phyloP scores from a whole-genome alignment of 2,329 filamentous ascomycete species.

The Hirsutella thompsonii region DNA sequence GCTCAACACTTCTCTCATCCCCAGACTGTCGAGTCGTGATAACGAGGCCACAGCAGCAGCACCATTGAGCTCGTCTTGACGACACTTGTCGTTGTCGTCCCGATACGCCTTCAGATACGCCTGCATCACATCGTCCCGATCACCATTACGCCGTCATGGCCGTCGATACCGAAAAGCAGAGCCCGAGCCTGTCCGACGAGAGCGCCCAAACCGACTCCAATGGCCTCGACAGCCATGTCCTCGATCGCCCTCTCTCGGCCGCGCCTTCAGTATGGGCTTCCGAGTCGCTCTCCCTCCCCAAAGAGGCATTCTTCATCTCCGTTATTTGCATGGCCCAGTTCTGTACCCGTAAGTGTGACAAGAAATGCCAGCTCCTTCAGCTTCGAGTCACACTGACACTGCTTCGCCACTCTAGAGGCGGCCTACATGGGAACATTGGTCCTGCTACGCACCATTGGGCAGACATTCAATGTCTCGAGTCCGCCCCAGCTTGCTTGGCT shows the following conservation, averaged over 20 bases:
- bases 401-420: conserved; percentile 18
- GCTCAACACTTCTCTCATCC: too few species aligned
- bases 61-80: too few species aligned
- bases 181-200: too few species aligned
- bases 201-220: too few species aligned
- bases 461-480: conserved; percentile 28
- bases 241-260: background rate
- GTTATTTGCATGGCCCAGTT: conserved; percentile 33
- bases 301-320: conserved; percentile 24
- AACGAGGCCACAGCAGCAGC: too few species aligned
- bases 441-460: conserved; percentile 33
- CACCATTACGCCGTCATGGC: too few species aligned
- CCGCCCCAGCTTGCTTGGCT: conserved; percentile 39
- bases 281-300: conserved; percentile 10
- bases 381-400: background rate
- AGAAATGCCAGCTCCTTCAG: background rate
- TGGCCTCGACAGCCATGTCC: too few species aligned
- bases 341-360: conserved; percentile 16
- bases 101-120: too few species aligned
- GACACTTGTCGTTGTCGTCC: too few species aligned
- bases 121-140: too few species aligned
- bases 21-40: too few species aligned
- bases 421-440: conserved; percentile 24
- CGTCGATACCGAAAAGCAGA: too few species aligned
- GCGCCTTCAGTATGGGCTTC: conserved; percentile 7